Conservation (phyloP, 345 rosid genomes). For the Populus nigra region DNA sequence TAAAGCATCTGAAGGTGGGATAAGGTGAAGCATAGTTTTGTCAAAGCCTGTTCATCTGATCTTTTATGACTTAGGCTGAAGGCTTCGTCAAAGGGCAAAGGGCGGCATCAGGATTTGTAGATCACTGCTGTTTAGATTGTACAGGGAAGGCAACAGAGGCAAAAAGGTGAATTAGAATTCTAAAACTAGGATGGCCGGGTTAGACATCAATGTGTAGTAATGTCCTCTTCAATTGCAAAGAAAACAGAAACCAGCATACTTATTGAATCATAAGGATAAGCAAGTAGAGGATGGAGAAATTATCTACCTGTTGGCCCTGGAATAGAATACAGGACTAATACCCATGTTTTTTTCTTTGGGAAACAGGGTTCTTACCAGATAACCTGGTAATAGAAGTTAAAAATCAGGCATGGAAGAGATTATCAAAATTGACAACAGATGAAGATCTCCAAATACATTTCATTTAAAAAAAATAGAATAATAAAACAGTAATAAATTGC, state of each 20-base stretch:
- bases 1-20: conserved; percentile 25
- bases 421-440: not conserved
- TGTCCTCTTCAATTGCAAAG: conserved; percentile 10
- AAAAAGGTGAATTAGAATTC: conserved; percentile 35
- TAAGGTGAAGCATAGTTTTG: conserved; percentile 29
- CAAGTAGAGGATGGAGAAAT: not conserved
- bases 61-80: conserved; percentile 34
- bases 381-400: conserved; percentile 23
- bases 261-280: conserved; percentile 5
- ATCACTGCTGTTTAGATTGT: conserved; percentile 37
- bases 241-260: conserved; percentile 3
- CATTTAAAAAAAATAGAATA: not conserved
- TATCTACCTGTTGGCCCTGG: conserved; percentile 15
- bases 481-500: not conserved
- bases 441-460: not conserved
- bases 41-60: conserved; percentile 28
- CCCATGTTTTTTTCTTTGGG: conserved; percentile 40
- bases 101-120: conserved; percentile 34
- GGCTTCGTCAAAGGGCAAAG: conserved; percentile 37
- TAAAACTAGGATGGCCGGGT: conserved; percentile 31
- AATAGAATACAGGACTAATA: conserved; percentile 32
- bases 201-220: conserved; percentile 17
- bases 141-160: conserved; percentile 33
- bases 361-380: conserved; percentile 16
- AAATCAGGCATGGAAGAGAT: conserved; percentile 9